These are phyloP conservation scores for Gracilaria caudata DNA, from an alignment of 23 red algal species.

Conservation along the genomic window DNA sequence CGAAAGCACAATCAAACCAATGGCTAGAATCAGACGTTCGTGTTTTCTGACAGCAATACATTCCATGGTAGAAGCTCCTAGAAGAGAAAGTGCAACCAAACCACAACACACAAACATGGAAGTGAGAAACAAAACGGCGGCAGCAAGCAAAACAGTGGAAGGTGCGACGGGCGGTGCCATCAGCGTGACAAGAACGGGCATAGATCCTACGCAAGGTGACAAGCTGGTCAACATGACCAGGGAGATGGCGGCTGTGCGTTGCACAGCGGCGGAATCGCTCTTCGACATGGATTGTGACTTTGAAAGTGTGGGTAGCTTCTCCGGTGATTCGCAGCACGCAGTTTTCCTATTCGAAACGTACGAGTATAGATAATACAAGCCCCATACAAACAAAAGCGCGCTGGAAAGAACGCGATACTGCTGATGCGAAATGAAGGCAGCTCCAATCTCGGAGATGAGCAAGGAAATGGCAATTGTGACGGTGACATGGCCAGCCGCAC, in stretches of 20 bases:
- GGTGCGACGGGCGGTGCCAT: constrained; percentile 38
- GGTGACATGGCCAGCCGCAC: constrained; percentile 47
- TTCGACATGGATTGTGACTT: background rate
- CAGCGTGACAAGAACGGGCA: constrained; percentile 52
- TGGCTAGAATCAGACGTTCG: constrained; percentile 46
- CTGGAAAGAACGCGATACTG: constrained; percentile 41
- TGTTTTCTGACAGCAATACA: constrained; percentile 30
- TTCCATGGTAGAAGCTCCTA: constrained; percentile 32
- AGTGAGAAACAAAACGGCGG: constrained; percentile 32
- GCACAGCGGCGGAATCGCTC: constrained; percentile 34
- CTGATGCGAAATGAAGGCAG: constrained; percentile 29
- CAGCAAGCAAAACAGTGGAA: constrained; percentile 36
- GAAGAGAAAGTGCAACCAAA: constrained; percentile 32
- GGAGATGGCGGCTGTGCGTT: constrained; percentile 38
- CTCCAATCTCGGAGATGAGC: constrained; percentile 48
- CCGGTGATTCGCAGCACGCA: constrained; percentile 12
- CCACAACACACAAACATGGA: constrained; percentile 28
- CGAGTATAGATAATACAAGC: constrained; percentile 50
- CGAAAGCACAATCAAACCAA: constrained; percentile 27
- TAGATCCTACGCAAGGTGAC: constrained; percentile 62
- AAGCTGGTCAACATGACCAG: constrained; percentile 50
- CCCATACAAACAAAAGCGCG: constrained; percentile 28
- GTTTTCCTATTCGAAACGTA: constrained; percentile 26
- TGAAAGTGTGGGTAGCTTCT: background rate
- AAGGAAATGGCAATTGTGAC: constrained; percentile 33